A percentile compares a stretch with the other conserved stretches of the same genome.
Evolutionary conservation across 2,329 filamentous ascomycete genomes (phyloP).

Genomic region (Claviceps humidiphila): DNA sequence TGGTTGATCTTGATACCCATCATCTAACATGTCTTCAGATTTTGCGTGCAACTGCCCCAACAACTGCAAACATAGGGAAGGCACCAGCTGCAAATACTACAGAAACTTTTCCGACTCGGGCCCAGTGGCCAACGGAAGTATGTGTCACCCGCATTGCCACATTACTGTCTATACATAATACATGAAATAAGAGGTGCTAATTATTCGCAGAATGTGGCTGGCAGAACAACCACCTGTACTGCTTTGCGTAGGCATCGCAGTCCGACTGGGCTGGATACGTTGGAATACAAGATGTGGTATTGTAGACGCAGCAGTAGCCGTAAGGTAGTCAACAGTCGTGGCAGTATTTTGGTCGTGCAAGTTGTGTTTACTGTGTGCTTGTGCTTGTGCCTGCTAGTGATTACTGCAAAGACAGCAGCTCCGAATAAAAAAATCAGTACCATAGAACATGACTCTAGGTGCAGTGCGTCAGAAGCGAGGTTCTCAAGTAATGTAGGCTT

Average conservation of each 20-base stretch:
- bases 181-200: neutral
- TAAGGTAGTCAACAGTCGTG: neutral
- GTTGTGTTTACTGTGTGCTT: no score
- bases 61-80: neutral
- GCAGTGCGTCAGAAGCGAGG: no score
- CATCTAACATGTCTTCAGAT: neutral
- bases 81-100: neutral
- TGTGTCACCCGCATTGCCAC: neutral
- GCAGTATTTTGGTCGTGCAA: no score
- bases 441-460: no score
- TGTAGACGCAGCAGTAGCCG: neutral
- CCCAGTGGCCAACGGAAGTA: neutral
- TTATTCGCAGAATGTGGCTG: neutral
- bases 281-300: no score
- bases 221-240: neutral
- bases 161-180: neutral
- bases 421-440: no score
- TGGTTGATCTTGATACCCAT: neutral
- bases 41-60: slow-evolving; percentile 1
- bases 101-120: neutral
- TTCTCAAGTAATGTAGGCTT: no score
- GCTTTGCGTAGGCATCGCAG: neutral
- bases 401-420: no score
- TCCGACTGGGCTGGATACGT: no score
- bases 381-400: no score